These are phyloP conservation scores for Solanum chilense DNA, from an alignment of 257 asterid species.

Conservation along the genomic window DNA sequence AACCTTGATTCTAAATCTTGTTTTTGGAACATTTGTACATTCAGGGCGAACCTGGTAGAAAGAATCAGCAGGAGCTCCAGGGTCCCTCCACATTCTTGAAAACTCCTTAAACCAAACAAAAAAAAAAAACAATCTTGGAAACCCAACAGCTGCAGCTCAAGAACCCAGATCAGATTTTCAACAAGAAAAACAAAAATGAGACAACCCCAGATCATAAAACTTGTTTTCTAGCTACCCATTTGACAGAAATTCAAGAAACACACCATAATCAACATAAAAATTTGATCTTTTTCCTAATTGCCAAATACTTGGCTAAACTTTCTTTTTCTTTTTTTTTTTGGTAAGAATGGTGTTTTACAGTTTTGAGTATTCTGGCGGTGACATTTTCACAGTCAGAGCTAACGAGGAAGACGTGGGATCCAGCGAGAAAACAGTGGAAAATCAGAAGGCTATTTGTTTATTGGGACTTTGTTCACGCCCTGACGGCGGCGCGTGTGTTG, in stretches of 20 bases:
- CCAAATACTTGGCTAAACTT: not conserved
- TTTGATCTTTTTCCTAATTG: not conserved
- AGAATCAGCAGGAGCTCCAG: constrained; percentile 79
- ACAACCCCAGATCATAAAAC: constrained; percentile 18
- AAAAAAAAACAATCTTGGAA: not conserved
- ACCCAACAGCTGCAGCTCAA: constrained; percentile 3
- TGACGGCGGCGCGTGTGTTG: not conserved
- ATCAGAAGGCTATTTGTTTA: not conserved
- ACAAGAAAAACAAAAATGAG: constrained; percentile 1
- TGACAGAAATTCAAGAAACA: constrained; percentile 11
- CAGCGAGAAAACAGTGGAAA: not conserved
- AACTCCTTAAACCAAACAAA: not conserved
- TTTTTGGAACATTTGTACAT: constrained; percentile 66
- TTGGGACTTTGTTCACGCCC: not conserved
- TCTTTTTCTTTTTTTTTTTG: not conserved
- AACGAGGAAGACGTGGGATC: constrained; percentile 42
- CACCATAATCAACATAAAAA: not conserved
- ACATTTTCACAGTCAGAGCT: not conserved
- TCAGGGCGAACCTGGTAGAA: constrained; percentile 79
- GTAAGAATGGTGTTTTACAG: not conserved
- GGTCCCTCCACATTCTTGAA: constrained; percentile 63
- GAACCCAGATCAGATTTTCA: constrained; percentile 25
- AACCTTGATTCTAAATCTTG: constrained; percentile 96
- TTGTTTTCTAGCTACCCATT: not conserved
- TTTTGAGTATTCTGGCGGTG: not conserved